These are phyloP conservation scores for Piromyces sp. DNA, from an alignment of 192 early-diverging fungal species.

Conservation along the genomic window DNA sequence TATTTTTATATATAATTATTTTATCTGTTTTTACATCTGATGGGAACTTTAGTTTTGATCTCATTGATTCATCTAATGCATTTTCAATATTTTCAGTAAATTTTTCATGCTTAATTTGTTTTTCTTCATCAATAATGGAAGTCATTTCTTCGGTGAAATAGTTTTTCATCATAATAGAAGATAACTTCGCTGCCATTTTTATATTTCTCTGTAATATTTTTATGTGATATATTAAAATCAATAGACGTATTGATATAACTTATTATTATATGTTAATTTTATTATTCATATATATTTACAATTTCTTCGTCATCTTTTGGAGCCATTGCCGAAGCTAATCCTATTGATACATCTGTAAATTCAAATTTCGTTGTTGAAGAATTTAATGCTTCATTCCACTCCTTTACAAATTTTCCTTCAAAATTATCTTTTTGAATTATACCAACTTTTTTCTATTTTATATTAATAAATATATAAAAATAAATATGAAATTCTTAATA, in stretches of 20 bases:
- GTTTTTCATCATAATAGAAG: constrained; percentile 61
- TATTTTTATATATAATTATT: no score
- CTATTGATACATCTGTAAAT: constrained; percentile 51
- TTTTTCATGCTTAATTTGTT: constrained; percentile 66
- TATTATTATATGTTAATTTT: no score
- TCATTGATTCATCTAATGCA: constrained; percentile 37
- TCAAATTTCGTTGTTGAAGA: constrained; percentile 27
- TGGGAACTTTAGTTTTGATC: constrained; percentile 45
- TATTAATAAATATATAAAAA: no score
- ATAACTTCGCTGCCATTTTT: constrained; percentile 51
- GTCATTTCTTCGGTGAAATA: constrained; percentile 76
- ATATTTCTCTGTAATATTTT: constrained; percentile 46
- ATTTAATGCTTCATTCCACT: constrained; percentile 40
- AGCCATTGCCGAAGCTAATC: constrained; percentile 52
- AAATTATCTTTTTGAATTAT: constrained; percentile 58
- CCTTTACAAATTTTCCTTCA: constrained; percentile 53
- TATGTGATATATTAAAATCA: no score
- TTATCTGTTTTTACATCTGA: constrained; percentile 29
- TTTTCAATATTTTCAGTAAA: constrained; percentile 57
- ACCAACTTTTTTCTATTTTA: constrained; percentile 44
- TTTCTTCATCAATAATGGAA: constrained; percentile 70
- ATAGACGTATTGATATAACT: no score
- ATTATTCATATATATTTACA: constrained; percentile 14
- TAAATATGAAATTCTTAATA: no score
- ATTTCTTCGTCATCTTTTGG: constrained; percentile 85